These are phyloP conservation scores for Wickerhamomyces bovis DNA, from an alignment of 805 yeast species.

Conservation along the genomic window DNA sequence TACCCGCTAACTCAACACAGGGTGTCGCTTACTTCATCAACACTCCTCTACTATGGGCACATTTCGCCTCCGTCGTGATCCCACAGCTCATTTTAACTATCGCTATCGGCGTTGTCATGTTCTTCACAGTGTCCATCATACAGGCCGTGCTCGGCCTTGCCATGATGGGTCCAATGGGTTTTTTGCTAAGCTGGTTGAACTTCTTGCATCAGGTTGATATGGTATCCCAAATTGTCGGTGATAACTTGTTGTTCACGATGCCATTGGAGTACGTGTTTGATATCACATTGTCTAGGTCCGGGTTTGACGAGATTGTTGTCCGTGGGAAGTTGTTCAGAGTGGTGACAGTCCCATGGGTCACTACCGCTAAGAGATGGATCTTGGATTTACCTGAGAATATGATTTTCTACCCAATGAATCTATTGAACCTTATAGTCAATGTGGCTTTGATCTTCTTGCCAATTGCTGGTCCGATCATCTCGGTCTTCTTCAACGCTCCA, in stretches of 20 bases:
- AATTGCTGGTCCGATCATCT: not conserved
- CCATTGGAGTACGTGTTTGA: not conserved
- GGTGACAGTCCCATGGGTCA: not conserved
- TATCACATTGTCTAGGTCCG: not conserved
- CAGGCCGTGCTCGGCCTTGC: not conserved
- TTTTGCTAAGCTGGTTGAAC: not conserved
- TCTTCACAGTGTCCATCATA: not conserved
- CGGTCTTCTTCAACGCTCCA: not conserved
- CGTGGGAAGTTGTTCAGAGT: not conserved
- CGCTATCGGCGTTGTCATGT: not conserved
- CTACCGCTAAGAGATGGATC: not conserved
- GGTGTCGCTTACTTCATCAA: slow-evolving; percentile 1
- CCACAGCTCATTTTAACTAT: not conserved
- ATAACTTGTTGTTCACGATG: not conserved
- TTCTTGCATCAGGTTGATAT: not conserved
- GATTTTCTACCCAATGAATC: not conserved
- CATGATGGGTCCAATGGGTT: not conserved
- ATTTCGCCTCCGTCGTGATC: not conserved
- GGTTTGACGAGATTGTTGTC: slow-evolving; percentile 1
- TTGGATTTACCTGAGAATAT: not conserved
- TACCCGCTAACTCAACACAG: not conserved
- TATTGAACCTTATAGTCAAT: not conserved
- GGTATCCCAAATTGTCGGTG: not conserved
- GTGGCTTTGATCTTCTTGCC: not conserved
- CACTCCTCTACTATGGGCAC: slow-evolving; percentile 1